Base-by-base conservation (phyloP, 768 basidiomycete genomes). In the Lactarius tabidus region DNA sequence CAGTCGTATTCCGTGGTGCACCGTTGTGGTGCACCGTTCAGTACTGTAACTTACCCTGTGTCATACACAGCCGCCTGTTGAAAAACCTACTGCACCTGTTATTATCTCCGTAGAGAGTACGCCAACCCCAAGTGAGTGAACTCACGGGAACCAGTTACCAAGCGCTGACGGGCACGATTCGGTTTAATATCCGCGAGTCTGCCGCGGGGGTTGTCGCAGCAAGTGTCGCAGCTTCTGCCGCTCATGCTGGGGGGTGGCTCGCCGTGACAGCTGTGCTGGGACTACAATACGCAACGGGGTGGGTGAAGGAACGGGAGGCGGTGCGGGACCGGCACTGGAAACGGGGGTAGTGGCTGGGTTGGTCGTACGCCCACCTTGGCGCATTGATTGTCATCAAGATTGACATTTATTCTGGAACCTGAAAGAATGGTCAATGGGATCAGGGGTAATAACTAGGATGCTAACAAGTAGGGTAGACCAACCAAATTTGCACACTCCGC, bases 401-500 rank as follows among this genome's bases (percentile, higher is more conserved):
- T 68, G 66, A 15, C 66, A 45, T 57, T 69, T 65, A 61, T 67
- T 63, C 45, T 69, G 67, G 36, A 70, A 70, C 68, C 65, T 70
- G 26, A 23, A 56, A 43, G 23, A 43, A 60, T 10, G 18, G 17
- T 17, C n/a, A 23, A 60, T 33, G 31, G 17, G 60, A 36, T 60
- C 59, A 65, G 61, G 43, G 28, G 33, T 23, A 45, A 38, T 28
- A 38, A 35, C 39, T 28, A 10, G 8, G 48, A 2, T 18, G 14
- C 28, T 43, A 39, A 48, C 45, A 39, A 59, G 57, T 39, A 28
- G 51, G 33, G 43, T 54, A 39, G 18, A 70, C 79, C 70, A 74
- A 91, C 91, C 91, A 93, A 63, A 93, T 93, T 74, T 93, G 91
- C 64, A 93, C 91, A 69, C 89, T 91, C 67, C 91, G 79, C 45